phyloP scores from a whole-genome alignment of 345 rosid genomes.

The Erodium maritimum region DNA sequence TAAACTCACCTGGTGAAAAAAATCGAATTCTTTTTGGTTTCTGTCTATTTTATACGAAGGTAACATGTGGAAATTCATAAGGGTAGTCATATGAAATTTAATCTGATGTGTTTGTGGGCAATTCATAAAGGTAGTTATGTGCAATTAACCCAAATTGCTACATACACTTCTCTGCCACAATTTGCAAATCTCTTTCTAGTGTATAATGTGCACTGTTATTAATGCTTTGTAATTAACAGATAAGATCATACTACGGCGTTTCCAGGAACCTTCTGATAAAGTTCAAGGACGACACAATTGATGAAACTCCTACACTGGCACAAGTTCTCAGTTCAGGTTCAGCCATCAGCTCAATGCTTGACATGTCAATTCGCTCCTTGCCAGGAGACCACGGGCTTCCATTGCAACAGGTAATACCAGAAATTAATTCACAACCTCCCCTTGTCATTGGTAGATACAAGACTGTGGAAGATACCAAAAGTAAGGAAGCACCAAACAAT shows the following conservation, averaged over 20 bases:
- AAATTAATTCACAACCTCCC: not conserved
- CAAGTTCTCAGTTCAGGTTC: conserved; percentile 83
- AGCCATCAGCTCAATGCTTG: conserved; percentile 84
- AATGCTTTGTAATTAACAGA: conserved; percentile 32
- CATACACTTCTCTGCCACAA: too few relatives aligned
- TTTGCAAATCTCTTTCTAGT: not conserved
- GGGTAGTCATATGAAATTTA: too few relatives aligned
- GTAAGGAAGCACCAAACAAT: too few relatives aligned
- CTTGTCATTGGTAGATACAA: too few relatives aligned
- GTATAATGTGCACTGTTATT: not conserved
- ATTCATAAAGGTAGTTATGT: too few relatives aligned
- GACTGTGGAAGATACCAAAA: too few relatives aligned
- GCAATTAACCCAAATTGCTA: not conserved
- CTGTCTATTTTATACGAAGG: too few relatives aligned
- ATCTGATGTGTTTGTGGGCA: too few relatives aligned
- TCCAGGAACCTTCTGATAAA: conserved; percentile 84
- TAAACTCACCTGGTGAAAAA: too few relatives aligned
- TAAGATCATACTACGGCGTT: conserved; percentile 84
- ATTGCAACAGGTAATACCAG: conserved; percentile 64
- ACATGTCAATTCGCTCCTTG: conserved; percentile 80
- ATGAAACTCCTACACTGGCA: conserved; percentile 80
- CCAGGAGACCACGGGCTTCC: conserved; percentile 98
- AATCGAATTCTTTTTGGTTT: too few relatives aligned
- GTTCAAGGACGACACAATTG: conserved; percentile 78
- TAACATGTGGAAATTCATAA: too few relatives aligned